Conservation (phyloP, 73 alveolate species). For the Blepharisma japonicum region DNA sequence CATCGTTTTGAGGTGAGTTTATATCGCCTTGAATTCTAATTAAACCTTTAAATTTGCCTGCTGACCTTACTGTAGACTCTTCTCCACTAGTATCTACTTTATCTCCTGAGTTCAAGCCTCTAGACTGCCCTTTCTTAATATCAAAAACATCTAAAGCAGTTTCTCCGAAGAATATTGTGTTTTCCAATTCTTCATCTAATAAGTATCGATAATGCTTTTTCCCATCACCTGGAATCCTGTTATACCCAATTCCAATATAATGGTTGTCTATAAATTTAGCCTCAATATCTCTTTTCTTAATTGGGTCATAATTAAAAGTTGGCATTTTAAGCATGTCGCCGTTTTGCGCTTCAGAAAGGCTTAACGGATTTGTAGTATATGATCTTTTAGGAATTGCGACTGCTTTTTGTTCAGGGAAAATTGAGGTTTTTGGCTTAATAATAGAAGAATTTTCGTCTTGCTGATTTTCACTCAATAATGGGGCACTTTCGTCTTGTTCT, state of each 20-base stretch:
- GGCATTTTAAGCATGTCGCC: not conserved
- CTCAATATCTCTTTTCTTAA: not conserved
- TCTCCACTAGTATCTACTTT: conserved; percentile 4
- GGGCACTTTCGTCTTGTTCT: too few relatives aligned
- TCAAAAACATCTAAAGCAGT: conserved; percentile 42
- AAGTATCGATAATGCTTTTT: conserved; percentile 82
- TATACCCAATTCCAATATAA: conserved; percentile 45
- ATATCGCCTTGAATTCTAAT: not conserved
- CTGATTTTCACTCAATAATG: too few relatives aligned
- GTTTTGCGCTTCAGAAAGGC: conserved; percentile 11
- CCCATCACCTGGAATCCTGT: conserved; percentile 43
- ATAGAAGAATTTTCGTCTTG: too few relatives aligned
- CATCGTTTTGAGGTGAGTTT: conserved; percentile 27
- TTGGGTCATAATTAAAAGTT: not conserved
- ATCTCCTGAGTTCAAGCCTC: conserved; percentile 49
- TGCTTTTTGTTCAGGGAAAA: too few relatives aligned
- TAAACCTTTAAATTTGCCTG: conserved; percentile 39
- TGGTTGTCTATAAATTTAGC: conserved; percentile 8
- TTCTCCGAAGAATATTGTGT: conserved; percentile 54
- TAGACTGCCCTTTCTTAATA: conserved; percentile 54
- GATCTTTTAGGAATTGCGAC: too few relatives aligned
- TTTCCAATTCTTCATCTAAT: conserved; percentile 72
- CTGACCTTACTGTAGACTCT: conserved; percentile 21
- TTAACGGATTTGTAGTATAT: not conserved
- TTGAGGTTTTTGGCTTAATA: too few relatives aligned